These are phyloP conservation scores for Rhazya stricta DNA, from an alignment of 257 asterid genomes.

Conservation along the genomic window DNA sequence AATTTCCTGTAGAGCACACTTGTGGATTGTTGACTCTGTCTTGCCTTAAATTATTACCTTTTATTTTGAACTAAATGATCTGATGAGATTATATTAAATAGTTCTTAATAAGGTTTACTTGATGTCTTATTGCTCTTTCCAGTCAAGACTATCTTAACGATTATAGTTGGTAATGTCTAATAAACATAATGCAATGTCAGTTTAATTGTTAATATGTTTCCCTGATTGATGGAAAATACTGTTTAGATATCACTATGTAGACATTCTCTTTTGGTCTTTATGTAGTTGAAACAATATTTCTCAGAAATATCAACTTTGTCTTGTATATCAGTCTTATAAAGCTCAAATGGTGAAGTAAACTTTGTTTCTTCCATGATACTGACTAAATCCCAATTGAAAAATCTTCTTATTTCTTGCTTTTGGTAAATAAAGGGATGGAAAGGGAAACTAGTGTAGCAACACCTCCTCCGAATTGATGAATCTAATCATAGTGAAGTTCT, in stretches of 20 bases:
- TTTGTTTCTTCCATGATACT: too few species aligned
- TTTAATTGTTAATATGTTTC: not conserved
- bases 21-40: not conserved
- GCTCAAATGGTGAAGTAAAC: not conserved
- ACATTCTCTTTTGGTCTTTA: not conserved
- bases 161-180: not conserved
- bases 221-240: not conserved
- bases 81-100: not conserved
- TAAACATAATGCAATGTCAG: not conserved
- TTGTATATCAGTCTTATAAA: not conserved
- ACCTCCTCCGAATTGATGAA: not conserved
- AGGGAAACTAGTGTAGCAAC: not conserved
- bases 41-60: not conserved
- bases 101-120: not conserved
- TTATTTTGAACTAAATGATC: not conserved
- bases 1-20: not conserved
- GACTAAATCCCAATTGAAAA: not conserved
- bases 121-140: too few species aligned
- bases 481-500: not conserved
- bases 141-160: not conserved
- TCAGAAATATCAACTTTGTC: not conserved
- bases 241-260: not conserved
- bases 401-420: not conserved
- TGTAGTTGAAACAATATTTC: not conserved
- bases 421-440: not conserved